A percentile compares a stretch with the other conserved stretches of the same genome.
Evolutionary conservation across 495 filamentous ascomycete genomes (phyloP).

Genomic region (Niebla homalea): DNA sequence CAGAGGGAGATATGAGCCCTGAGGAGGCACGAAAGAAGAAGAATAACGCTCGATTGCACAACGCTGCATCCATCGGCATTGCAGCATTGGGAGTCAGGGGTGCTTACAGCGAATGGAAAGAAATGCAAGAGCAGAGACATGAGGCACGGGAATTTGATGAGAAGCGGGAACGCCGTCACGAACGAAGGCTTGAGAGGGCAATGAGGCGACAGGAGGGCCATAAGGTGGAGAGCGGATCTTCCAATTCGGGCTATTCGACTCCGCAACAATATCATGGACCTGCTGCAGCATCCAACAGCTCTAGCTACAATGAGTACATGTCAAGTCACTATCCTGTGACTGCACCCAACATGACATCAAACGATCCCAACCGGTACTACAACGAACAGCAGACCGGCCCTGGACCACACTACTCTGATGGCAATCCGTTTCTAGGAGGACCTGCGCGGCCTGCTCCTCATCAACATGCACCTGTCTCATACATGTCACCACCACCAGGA

Average conservation of each 20-base stretch:
- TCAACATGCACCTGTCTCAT: no score
- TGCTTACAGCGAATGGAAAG: conserved; percentile 62
- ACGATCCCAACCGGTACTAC: no score
- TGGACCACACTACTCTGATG: conserved; percentile 10
- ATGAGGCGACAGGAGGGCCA: neutral
- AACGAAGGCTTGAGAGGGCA: conserved; percentile 14
- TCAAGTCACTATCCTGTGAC: no score
- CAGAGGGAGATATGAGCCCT: conserved; percentile 57
- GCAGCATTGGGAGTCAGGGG: conserved; percentile 79
- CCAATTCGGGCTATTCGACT: neutral
- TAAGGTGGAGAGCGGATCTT: no score
- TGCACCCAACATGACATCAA: no score
- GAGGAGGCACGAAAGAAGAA: conserved; percentile 65
- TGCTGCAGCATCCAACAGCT: neutral
- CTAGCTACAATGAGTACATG: no score
- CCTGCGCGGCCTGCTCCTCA: no score
- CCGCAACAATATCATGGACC: neutral
- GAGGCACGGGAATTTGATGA: conserved; percentile 38
- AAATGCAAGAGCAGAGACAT: conserved; percentile 47
- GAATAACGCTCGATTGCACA: conserved; percentile 59
- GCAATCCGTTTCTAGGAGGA: conserved; percentile 5
- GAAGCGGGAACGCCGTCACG: conserved; percentile 30
- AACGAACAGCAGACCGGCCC: no score
- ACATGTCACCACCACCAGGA: no score
- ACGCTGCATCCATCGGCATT: conserved; percentile 67